Conservation (phyloP, 1,139 yeast genomes). For the Suhomyces chickasaworum region DNA sequence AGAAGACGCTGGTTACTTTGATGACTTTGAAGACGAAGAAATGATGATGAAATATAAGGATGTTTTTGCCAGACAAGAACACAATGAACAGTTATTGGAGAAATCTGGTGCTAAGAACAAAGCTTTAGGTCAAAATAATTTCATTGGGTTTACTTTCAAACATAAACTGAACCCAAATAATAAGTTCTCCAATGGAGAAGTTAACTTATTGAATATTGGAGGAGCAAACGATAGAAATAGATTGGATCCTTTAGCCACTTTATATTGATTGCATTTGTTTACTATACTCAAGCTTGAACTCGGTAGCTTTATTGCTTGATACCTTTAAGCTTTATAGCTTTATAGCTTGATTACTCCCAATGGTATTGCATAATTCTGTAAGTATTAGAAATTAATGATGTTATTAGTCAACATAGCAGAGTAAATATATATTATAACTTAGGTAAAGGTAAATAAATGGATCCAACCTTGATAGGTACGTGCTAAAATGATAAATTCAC, state of each 20-base stretch:
- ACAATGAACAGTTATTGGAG: constrained; percentile 79
- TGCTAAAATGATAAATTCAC: no score
- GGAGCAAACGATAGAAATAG: constrained; percentile 24
- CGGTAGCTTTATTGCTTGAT: no score
- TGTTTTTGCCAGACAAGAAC: constrained; percentile 86
- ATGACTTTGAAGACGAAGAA: constrained; percentile 93
- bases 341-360: no score
- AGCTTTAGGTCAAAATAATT: constrained; percentile 50
- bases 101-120: constrained; percentile 39
- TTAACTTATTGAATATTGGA: constrained; percentile 36
- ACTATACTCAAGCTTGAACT: no score
- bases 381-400: background rate
- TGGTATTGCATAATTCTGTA: constrained; percentile 5
- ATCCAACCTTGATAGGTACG: no score
- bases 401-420: background rate
- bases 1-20: constrained; percentile 98
- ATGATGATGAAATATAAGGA: constrained; percentile 98
- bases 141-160: constrained; percentile 95
- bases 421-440: no score
- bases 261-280: constrained; percentile 29
- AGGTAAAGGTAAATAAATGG: no score
- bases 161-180: constrained; percentile 73
- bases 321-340: no score
- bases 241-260: constrained; percentile 50
- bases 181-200: constrained; percentile 46